Evolutionary conservation across 202 grass and related monocot species (phyloP).

Genomic region (Elaeis oleifera): DNA sequence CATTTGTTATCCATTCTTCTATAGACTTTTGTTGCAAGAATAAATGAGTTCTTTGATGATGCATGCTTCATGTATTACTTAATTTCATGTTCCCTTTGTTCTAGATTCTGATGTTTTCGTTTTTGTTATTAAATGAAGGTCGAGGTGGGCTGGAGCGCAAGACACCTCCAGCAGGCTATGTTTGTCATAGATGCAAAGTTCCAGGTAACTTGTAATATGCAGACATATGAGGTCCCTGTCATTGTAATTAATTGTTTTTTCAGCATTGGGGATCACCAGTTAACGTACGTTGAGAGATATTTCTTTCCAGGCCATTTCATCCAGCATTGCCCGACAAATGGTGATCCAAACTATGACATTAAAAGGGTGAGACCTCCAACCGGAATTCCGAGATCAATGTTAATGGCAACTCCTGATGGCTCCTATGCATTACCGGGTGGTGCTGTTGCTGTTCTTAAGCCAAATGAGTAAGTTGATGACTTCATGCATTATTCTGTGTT

Average conservation of each 20-base stretch:
- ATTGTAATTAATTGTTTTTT: not conserved
- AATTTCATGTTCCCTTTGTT: too few species aligned
- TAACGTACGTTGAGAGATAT: not conserved
- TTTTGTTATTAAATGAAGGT: too few species aligned
- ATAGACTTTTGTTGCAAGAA: too few species aligned
- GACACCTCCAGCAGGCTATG: slow-evolving; percentile 14
- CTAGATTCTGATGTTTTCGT: too few species aligned
- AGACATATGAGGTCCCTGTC: not conserved
- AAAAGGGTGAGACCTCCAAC: slow-evolving; percentile 24
- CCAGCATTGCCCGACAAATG: slow-evolving; percentile 37
- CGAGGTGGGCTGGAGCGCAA: slow-evolving; percentile 8
- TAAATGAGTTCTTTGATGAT: too few species aligned
- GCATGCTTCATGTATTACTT: too few species aligned
- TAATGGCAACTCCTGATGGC: slow-evolving; percentile 19
- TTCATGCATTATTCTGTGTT: not conserved
- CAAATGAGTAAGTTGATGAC: slow-evolving; percentile 21
- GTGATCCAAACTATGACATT: slow-evolving; percentile 29
- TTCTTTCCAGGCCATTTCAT: slow-evolving; percentile 36
- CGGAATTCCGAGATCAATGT: slow-evolving; percentile 25
- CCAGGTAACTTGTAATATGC: not conserved
- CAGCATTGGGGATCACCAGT: not conserved
- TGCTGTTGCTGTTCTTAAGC: slow-evolving; percentile 16
- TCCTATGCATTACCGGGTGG: slow-evolving; percentile 21
- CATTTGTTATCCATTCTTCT: too few species aligned
- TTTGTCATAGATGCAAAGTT: slow-evolving; percentile 19